These are phyloP conservation scores for Blastomyces emzantsi DNA, from an alignment of 2,329 filamentous ascomycete species.

Conservation along the genomic window DNA sequence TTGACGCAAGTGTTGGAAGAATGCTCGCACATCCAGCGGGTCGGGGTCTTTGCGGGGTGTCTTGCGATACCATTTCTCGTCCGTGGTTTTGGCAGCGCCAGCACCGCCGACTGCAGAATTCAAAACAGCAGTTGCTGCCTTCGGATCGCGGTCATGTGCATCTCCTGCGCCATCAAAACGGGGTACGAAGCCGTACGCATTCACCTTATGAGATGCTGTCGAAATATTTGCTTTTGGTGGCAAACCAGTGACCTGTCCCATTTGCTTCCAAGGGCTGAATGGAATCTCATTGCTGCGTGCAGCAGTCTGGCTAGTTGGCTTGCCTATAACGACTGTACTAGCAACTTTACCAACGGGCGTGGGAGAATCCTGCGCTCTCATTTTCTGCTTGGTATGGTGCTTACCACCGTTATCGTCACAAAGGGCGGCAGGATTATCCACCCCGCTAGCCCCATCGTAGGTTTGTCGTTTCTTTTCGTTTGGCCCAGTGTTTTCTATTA, in stretches of 20 bases:
- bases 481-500: background rate
- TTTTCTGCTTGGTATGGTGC: background rate
- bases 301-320: background rate
- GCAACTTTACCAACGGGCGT: background rate
- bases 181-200: slow-evolving; percentile 25
- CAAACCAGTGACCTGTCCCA: slow-evolving; percentile 15
- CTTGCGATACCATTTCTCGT: slow-evolving; percentile 14
- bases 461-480: background rate
- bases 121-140: background rate
- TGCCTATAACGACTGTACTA: background rate
- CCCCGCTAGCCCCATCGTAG: background rate
- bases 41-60: slow-evolving; percentile 15
- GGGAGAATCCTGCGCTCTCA: background rate
- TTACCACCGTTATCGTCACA: background rate
- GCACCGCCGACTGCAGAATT: background rate
- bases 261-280: slow-evolving; percentile 20
- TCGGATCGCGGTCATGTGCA: background rate
- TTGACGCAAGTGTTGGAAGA: slow-evolving; percentile 20
- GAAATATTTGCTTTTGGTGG: slow-evolving; percentile 23
- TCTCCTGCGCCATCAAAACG: slow-evolving; percentile 25
- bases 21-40: slow-evolving; percentile 19
- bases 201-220: slow-evolving; percentile 24
- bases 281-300: slow-evolving; percentile 15
- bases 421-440: background rate
- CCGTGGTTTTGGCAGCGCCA: background rate